Conservation (phyloP, 805 yeast species). For the Yamadazyma insecticola region DNA sequence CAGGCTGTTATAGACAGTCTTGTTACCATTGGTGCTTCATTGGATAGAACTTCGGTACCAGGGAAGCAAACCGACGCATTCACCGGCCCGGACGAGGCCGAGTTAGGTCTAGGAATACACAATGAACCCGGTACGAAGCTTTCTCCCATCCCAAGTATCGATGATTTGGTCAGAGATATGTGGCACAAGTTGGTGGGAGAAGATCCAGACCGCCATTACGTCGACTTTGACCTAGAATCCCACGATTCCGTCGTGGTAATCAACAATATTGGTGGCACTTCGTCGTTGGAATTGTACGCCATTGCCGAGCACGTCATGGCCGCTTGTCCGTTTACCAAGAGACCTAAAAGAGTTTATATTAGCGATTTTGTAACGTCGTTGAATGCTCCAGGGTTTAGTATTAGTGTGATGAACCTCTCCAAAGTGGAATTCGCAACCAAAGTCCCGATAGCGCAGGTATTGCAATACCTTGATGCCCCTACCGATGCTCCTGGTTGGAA, state of each 20-base stretch:
- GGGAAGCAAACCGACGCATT: conserved; percentile 51
- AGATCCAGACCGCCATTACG: conserved; percentile 80
- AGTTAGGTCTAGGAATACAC: conserved; percentile 93
- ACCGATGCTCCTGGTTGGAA: conserved; percentile 87
- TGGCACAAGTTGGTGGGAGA: conserved; percentile 57
- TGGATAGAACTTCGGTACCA: conserved; percentile 88
- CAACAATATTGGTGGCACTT: conserved; percentile 88
- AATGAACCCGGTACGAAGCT: conserved; percentile 80
- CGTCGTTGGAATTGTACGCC: conserved; percentile 71
- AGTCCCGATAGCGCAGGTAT: conserved; percentile 22
- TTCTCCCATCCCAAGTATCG: conserved; percentile 67
- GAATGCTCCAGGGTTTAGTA: conserved; percentile 87
- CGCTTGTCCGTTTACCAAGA: conserved; percentile 48
- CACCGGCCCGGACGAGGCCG: conserved; percentile 63
- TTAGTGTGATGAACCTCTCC: conserved; percentile 72
- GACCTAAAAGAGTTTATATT: conserved; percentile 64
- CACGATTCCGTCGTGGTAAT: conserved; percentile 70
- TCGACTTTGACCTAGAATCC: conserved; percentile 49
- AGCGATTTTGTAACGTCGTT: conserved; percentile 87
- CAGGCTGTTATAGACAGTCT: conserved; percentile 57
- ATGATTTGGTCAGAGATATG: conserved; percentile 52
- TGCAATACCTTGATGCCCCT: conserved; percentile 61
- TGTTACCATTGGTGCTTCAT: conserved; percentile 85
- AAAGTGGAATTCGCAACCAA: conserved; percentile 37
- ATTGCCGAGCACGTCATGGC: conserved; percentile 58